These are phyloP conservation scores for Phlyctochytrium arcticum DNA, from an alignment of 192 early-diverging fungal species.

Conservation along the genomic window DNA sequence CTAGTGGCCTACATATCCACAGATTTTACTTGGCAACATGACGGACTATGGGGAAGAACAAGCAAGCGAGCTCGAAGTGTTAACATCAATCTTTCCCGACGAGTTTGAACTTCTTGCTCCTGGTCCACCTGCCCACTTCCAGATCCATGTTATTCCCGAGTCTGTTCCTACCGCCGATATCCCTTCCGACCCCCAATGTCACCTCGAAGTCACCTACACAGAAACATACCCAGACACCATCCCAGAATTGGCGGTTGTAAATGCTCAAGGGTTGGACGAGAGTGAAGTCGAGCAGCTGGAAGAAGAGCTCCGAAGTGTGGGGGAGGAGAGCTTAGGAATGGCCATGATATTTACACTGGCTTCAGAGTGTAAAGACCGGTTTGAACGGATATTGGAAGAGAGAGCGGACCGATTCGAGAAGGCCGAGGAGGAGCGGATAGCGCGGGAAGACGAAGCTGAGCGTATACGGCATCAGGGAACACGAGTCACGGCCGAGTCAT, in stretches of 20 bases:
- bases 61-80: conserved; percentile 42
- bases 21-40: too few species aligned
- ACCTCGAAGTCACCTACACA: conserved; percentile 50
- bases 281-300: conserved; percentile 37
- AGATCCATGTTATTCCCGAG: conserved; percentile 19
- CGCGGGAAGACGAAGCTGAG: conserved; percentile 66
- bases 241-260: conserved; percentile 25
- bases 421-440: conserved; percentile 49
- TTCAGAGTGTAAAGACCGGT: conserved; percentile 65
- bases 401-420: conserved; percentile 51
- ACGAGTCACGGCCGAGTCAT: conserved; percentile 70
- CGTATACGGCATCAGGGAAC: conserved; percentile 76
- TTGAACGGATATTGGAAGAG: conserved; percentile 57
- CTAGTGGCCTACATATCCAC: too few species aligned
- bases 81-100: conserved; percentile 47
- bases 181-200: conserved; percentile 25
- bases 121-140: conserved; percentile 27
- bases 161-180: conserved; percentile 16
- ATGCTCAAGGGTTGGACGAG: conserved; percentile 28
- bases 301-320: conserved; percentile 15
- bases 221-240: conserved; percentile 33
- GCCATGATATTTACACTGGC: conserved; percentile 88
- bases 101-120: conserved; percentile 34
- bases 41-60: conserved; percentile 31
- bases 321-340: conserved; percentile 80